A percentile compares a stretch with the other conserved stretches of the same genome.
phyloP scores from a whole-genome alignment of 2,329 filamentous ascomycete genomes.

The Arthrobotrys iridis region DNA sequence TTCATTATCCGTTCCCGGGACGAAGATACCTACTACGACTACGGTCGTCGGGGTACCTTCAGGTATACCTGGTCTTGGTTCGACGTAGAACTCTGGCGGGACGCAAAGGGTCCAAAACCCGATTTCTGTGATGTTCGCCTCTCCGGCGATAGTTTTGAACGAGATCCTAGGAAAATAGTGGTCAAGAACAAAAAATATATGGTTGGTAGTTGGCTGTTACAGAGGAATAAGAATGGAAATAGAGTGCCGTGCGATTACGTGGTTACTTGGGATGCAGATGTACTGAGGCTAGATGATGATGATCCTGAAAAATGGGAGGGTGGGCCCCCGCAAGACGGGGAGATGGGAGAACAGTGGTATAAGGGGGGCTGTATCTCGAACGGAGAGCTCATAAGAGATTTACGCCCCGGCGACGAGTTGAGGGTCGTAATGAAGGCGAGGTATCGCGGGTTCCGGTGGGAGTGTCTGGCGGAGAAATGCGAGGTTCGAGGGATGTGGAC shows the following conservation, averaged over 20 bases:
- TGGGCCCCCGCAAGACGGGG: not conserved
- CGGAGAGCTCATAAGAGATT: constrained; percentile 22
- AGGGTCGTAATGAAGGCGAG: constrained; percentile 53
- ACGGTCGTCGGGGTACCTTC: constrained; percentile 15
- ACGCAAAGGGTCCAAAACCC: not conserved
- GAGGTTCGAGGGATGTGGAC: constrained; percentile 29
- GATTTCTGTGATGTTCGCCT: not conserved
- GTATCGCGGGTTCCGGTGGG: constrained; percentile 48
- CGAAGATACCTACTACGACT: not conserved
- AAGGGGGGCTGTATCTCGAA: constrained; percentile 37
- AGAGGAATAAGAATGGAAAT: constrained; percentile 27
- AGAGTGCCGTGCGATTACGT: not conserved
- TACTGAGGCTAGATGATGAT: constrained; percentile 21
- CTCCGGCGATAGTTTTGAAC: not conserved
- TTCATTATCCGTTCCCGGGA: not conserved
- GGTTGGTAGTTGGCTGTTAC: constrained; percentile 24
- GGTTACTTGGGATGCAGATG: constrained; percentile 34
- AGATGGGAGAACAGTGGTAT: constrained; percentile 15
- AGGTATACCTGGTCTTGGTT: constrained; percentile 30
- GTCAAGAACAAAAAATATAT: constrained; percentile 14
- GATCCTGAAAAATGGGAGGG: constrained; percentile 38
- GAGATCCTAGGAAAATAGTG: not conserved
- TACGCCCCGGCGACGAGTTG: constrained; percentile 46
- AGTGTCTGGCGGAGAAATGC: constrained; percentile 10
- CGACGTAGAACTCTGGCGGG: constrained; percentile 44